A percentile compares a stretch with the other conserved stretches of the same genome.
Conservation (phyloP, 2,329 filamentous ascomycete genomes). For the Xylariaceae sp. region DNA sequence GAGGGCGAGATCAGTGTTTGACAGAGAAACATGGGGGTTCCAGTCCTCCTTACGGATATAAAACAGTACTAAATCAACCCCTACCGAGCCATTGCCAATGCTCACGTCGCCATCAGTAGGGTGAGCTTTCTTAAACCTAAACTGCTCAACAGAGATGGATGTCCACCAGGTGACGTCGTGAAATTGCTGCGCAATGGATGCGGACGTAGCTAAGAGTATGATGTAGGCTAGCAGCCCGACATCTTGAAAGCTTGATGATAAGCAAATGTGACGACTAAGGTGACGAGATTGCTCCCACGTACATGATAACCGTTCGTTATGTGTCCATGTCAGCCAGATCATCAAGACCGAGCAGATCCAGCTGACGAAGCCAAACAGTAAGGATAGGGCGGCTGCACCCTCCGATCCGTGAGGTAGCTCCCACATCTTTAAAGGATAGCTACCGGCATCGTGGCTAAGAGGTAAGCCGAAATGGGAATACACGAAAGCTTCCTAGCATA, state of each 20-base stretch:
- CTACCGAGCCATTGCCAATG: constrained; percentile 23
- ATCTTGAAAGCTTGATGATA: constrained; percentile 11
- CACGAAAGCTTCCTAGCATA: no score
- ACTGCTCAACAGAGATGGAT: constrained; percentile 15
- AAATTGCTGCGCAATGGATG: constrained; percentile 23
- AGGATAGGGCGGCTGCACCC: constrained; percentile 13
- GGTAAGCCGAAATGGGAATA: no score
- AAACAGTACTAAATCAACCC: constrained; percentile 22
- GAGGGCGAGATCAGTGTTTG: not conserved
- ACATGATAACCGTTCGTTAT: constrained; percentile 25
- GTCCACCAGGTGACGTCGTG: constrained; percentile 19
- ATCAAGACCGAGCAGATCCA: constrained; percentile 13
- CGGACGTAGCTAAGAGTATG: constrained; percentile 18
- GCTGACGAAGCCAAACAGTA: constrained; percentile 13
- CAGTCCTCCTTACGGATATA: constrained; percentile 21
- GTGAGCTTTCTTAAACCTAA: constrained; percentile 14
- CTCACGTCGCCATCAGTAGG: constrained; percentile 19
- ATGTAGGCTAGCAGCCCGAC: constrained; percentile 22
- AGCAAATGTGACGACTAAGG: not conserved
- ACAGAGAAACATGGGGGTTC: not conserved
- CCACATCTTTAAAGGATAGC: no score
- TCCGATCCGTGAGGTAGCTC: constrained; percentile 19
- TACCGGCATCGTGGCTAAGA: no score
- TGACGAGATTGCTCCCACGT: constrained; percentile 2
- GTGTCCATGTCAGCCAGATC: constrained; percentile 25